Base-by-base conservation (phyloP, 192 early-diverging fungal genomes). In the Coemansia guatemalensis region DNA sequence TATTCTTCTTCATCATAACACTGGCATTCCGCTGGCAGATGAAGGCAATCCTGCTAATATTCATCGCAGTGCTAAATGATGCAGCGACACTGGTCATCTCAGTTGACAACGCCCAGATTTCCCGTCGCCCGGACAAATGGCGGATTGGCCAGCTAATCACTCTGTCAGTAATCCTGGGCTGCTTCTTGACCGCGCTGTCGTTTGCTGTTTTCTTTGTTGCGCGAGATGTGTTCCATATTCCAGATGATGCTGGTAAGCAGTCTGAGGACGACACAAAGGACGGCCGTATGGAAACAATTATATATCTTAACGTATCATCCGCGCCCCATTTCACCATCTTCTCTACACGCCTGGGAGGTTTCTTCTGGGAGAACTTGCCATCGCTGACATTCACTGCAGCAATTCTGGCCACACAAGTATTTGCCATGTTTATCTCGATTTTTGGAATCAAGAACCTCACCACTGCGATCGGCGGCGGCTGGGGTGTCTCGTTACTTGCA, bases 311-410 rank as follows among this genome's bases (percentile, higher is more conserved):
- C 61, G 92, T 96, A 59, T 94, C 93, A 18, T 93, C 91, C 17
- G 87, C 84, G 58, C 92, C 92, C 41, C 94, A 96, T 75, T 96
- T 96, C 77, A 92, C 94, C 29, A 96, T 96, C 64, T 96, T 96
- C 81, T 95, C 93, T 14, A 95, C 95, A 22, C 88, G 93, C 69
- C 72, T 95, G 6, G 82, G 88, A 25, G 88, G 90, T 47, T 93
- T 86, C 74, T 94, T 92, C 76, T 97, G 90, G 89, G 87, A 92
- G 70, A 91, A 91, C 66, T 79, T 87, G 73, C 95, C 95, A 6
- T 86, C 86, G 51, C 83, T 81, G 67, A 83, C 87, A 22, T 97
- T 97, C 73, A 85, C 90, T 8, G 75, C 85, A 14, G 92, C 89
- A 48, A 88, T 97, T 59, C 75, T 90, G 56, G 94, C 89, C 9